Evolutionary conservation across 225 moss, liverwort and hornwort genomes (phyloP), one percentile per base, ranked within the genome.

Genomic region (Sphagnum tenellum): DNA sequence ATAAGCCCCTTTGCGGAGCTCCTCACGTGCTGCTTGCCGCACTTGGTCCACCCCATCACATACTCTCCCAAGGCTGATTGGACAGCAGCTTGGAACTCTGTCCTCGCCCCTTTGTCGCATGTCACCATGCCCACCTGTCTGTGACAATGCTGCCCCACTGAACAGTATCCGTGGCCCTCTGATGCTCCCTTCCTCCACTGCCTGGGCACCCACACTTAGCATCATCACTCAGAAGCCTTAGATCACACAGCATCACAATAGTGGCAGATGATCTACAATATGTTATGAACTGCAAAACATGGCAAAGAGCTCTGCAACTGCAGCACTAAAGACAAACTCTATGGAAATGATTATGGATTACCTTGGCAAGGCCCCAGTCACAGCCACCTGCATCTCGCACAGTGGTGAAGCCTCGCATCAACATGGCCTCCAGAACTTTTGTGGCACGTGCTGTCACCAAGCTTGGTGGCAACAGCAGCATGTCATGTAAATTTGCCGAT

Each of bases 81-180:
- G 64, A 45, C 80, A 80, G 44, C 83, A 80, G 51, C 69, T 65
- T 9, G 69, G 73, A 53, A 66, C 67, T 9, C 66, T 61, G 45
- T 76, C 80, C 66, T 86, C 86, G 0, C 86, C 86, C 0, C 73
- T 75, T 44, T 73, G 66, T 3, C 86, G 75, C 82, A 83, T 80
- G n/a, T 83, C 86, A 9, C 83, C 86, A 70, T 86, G 86, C 2
- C 83, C 83, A 10, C 86, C 86, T n/a, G 86, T 86, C 56, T 83
- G 86, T 65, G 86, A 86, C 53, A 86, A 57, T 0, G 86, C 86
- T 47, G 71, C 68, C 47, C 86, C 86, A 47, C 86, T 83, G 55
- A 80, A 86, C 44, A 86, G 71, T 46, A 86, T 76, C 49, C 86
- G 82, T 48, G 86, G 86, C 13, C 86, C 86, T 8, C 44, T 69